Base-by-base conservation (phyloP, 1,139 yeast species). In the Hanseniaspora gamundiae region DNA sequence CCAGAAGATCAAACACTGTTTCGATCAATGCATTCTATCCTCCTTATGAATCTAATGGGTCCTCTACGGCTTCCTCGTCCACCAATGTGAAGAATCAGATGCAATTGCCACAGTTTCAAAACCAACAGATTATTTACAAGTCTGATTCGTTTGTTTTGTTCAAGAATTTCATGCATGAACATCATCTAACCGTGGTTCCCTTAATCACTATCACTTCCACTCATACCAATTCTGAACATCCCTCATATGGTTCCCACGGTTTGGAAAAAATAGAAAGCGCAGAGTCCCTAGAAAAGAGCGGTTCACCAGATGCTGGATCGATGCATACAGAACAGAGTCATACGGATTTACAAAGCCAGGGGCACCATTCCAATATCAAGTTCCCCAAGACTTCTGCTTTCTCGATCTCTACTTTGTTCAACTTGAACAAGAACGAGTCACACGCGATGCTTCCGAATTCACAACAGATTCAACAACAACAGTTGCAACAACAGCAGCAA, bases 141-240 rank as follows among this genome's bases (percentile, higher is more conserved):
- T 44, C 46, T n/a, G 47, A 44, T 21, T 33, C 42, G 24, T 44
- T 44, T 38, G 42, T 38, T 7, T 27, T 44, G 16, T 44, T 41
- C 39, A 44, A 43, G 30, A 44, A 44, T 28, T 44, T 44, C 13
- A 41, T 41, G 21, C 47, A 44, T 39, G 47, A 44, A 30, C 47
- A 44, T 24, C 42, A 44, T 33, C 14, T 44, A 11, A 41, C 39
- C 26, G 47, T 43, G 11, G 29, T 44, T 13, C 44, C 47, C 13
- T 29, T 44, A 29, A 39, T 44, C 17, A 43, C 42, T 13, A 29
- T 44, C 6, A 44, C 38, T 33, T 17, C 22, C 10, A 17, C 36
- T 13, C 13, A 14, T n/a, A 33, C 9, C 26, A 24, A 7, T 24
- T 6, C 9, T 24, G 26, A 24, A 24, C 26, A n/a, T n/a, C n/a